Evolutionary conservation across 2,329 filamentous ascomycete genomes (phyloP).

Genomic region (Cordyceps javanica): DNA sequence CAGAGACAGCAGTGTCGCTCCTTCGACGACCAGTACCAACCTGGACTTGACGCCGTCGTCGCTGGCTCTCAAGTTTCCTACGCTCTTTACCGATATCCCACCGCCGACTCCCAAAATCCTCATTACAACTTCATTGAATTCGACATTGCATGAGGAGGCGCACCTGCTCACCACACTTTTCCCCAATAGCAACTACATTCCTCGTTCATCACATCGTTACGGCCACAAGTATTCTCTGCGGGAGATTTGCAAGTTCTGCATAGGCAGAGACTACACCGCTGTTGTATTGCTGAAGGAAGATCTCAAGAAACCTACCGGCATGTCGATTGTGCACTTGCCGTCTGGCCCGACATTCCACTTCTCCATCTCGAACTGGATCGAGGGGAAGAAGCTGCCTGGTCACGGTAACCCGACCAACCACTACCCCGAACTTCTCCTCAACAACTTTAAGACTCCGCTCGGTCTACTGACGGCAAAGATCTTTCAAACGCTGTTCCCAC

Average conservation of each 20-base stretch:
- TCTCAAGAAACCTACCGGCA: constrained; percentile 72
- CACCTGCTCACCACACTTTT: constrained; percentile 73
- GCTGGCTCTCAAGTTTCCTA: constrained; percentile 55
- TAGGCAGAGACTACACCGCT: constrained; percentile 75
- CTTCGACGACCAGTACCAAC: constrained; percentile 57
- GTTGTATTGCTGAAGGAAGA: constrained; percentile 85
- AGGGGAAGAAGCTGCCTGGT: constrained; percentile 79
- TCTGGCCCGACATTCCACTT: constrained; percentile 90
- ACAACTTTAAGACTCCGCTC: constrained; percentile 91
- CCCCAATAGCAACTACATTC: constrained; percentile 82
- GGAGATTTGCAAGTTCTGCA: constrained; percentile 82
- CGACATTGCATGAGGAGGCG: constrained; percentile 79
- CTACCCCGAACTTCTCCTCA: constrained; percentile 83
- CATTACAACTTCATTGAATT: constrained; percentile 85
- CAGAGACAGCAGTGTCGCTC: constrained; percentile 45
- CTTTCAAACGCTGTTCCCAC: constrained; percentile 58
- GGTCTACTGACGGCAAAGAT: constrained; percentile 82
- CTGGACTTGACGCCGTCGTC: constrained; percentile 57
- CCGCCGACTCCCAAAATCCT: constrained; percentile 73
- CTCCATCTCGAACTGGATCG: constrained; percentile 81
- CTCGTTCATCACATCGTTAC: constrained; percentile 75
- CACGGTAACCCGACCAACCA: constrained; percentile 86
- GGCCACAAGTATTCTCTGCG: constrained; percentile 86
- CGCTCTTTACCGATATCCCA: constrained; percentile 53
- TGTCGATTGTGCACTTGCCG: constrained; percentile 81